Evolutionary conservation across 2,329 filamentous ascomycete genomes (phyloP).

Genomic region (Decorospora gaudefroyi): DNA sequence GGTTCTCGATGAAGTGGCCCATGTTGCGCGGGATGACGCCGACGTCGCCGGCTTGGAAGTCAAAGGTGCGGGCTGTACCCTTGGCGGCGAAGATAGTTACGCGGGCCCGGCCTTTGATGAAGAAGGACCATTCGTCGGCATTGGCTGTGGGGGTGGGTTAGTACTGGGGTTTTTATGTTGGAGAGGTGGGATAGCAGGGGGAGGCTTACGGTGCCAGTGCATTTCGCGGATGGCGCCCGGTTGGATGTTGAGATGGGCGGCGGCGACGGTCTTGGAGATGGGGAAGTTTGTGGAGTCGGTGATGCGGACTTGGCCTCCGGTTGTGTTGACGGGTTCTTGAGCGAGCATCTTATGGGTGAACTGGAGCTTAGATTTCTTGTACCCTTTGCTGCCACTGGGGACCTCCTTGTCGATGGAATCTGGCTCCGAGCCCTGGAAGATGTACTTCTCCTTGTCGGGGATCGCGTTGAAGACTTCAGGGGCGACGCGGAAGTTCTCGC

Average conservation of each 20-base stretch:
- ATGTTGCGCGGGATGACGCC: conserved; percentile 77
- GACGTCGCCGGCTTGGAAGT: conserved; percentile 75
- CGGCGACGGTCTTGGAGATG: conserved; percentile 72
- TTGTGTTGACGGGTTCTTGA: conserved; percentile 67
- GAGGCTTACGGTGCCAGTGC: conserved; percentile 69
- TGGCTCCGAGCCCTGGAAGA: conserved; percentile 71
- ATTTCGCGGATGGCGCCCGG: conserved; percentile 76
- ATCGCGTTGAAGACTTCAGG: conserved; percentile 72
- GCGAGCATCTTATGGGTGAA: conserved; percentile 75
- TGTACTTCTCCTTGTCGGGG: conserved; percentile 71
- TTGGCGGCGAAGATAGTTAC: conserved; percentile 75
- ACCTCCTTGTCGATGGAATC: conserved; percentile 68
- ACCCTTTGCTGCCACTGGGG: conserved; percentile 60
- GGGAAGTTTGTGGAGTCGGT: conserved; percentile 77
- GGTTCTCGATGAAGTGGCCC: conserved; percentile 82
- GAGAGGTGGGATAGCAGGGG: neutral
- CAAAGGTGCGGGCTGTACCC: conserved; percentile 72
- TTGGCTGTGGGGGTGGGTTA: conserved; percentile 44
- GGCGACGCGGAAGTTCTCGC: conserved; percentile 75
- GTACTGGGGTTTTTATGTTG: neutral
- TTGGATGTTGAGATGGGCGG: conserved; percentile 71
- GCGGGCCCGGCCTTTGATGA: conserved; percentile 71
- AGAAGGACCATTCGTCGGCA: conserved; percentile 81
- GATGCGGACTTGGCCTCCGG: conserved; percentile 73
- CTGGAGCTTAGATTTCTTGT: conserved; percentile 68